Base-by-base conservation (phyloP, 2,329 filamentous ascomycete genomes). In the Emmonsiellopsis sp. region DNA sequence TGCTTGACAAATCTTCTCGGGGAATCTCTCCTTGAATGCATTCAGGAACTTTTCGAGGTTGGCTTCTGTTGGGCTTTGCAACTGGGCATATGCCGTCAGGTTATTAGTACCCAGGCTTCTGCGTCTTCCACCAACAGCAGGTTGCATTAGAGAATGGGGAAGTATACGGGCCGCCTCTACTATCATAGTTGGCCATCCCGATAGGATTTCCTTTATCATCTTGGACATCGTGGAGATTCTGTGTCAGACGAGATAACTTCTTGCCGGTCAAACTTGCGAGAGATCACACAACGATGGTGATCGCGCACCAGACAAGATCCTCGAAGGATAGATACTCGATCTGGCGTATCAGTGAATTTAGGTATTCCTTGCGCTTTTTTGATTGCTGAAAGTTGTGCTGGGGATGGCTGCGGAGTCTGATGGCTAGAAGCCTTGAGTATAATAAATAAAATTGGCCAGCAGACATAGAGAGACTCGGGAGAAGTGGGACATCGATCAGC, bases 91-190 rank as follows among this genome's bases (percentile, higher is more conserved):
- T 17, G 17, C 17, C 17, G 17, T 17, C 17, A 17, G 17, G 17
- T 17, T 17, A 17, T 17, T 17, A 17, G 17, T 17, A 17, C 17
- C 17, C 17, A 17, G 17, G 17, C 17, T 17, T 17, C 17, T 17
- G 17, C 17, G 17, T 17, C 17, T 17, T 17, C 17, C 17, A 17
- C 17, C 17, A 17, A 17, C 17, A 17, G 17, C 17, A 17, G 17
- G 17, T 17, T 17, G 53, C 52, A 57, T 60, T 36, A 60, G 53
- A 17, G 59, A 57, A 58, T 61, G 58, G n/a, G 55, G 56, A 21
- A 60, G 51, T 34, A 60, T 60, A 55, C 56, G 54, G 42, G 58
- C 57, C 45, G 60, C 57, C 49, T 59, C 55, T 37, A 60, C 46
- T 48, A 45, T 9, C 45, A 40, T 36, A 51, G 53, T 55, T 34